These are phyloP conservation scores for Oryza australiensis DNA, from an alignment of 176 grass and related monocot genomes.

Conservation along the genomic window DNA sequence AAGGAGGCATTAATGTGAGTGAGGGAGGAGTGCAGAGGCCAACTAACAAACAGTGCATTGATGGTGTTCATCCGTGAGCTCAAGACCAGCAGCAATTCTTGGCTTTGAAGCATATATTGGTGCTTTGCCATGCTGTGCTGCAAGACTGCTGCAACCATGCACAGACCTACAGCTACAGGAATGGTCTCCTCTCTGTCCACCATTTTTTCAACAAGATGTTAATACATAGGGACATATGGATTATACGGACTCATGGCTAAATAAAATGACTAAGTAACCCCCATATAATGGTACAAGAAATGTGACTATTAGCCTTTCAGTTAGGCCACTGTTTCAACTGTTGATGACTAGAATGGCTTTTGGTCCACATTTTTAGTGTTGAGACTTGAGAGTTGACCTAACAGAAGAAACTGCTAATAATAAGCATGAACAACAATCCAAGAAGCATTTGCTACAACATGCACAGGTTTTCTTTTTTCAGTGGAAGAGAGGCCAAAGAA, in stretches of 20 bases:
- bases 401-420: neutral
- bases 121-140: slow-evolving; percentile 4
- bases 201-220: neutral
- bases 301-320: slow-evolving; percentile 26
- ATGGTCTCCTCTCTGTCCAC: neutral
- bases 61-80: slow-evolving; percentile 27
- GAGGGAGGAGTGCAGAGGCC: neutral
- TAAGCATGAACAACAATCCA: neutral
- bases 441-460: neutral
- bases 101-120: slow-evolving; percentile 31
- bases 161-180: neutral
- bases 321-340: slow-evolving; percentile 11
- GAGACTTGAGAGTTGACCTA: slow-evolving; percentile 10
- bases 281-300: neutral
- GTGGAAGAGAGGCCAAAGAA: neutral
- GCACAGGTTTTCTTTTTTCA: neutral
- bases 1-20: slow-evolving; percentile 26
- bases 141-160: neutral
- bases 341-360: neutral
- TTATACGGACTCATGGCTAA: neutral
- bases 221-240: neutral
- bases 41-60: slow-evolving; percentile 40
- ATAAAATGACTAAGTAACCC: neutral
- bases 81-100: slow-evolving; percentile 15
- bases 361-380: slow-evolving; percentile 10